Conservation (phyloP, 208 protist species). For the Kentomonas sorsogonicus region DNA sequence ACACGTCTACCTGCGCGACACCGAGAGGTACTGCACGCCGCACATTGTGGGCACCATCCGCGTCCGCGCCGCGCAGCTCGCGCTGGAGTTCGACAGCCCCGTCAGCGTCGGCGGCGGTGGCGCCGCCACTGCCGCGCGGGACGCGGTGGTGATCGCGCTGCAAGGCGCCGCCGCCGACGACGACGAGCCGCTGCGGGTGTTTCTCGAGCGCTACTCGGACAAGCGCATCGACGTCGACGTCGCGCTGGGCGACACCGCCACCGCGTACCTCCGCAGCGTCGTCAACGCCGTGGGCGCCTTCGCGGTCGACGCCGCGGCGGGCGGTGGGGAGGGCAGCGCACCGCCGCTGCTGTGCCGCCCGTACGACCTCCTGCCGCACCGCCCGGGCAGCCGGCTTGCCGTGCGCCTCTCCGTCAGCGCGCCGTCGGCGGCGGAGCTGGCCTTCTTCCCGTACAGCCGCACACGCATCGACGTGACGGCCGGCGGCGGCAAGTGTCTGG, state of each 20-base stretch:
- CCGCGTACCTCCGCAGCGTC: conserved; percentile 21
- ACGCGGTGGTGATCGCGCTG: background rate
- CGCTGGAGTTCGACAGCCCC: conserved; percentile 17
- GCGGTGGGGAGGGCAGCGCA: background rate
- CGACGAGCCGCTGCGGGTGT: conserved; percentile 15
- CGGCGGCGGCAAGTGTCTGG: too few relatives aligned
- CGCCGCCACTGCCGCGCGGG: background rate
- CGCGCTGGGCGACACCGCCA: conserved; percentile 24
- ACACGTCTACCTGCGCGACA: conserved; percentile 47
- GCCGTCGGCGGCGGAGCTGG: conserved; percentile 29
- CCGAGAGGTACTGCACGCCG: conserved; percentile 17
- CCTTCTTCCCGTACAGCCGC: conserved; percentile 40
- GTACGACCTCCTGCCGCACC: conserved; percentile 20
- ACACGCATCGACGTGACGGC: conserved; percentile 24
- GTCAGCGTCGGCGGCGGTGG: too few relatives aligned
- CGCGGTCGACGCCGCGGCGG: conserved; percentile 2
- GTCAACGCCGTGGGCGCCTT: conserved; percentile 10
- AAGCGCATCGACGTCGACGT: conserved; percentile 48
- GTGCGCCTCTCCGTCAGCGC: conserved; percentile 22
- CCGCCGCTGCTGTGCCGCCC: too few relatives aligned
- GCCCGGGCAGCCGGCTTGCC: conserved; percentile 19
- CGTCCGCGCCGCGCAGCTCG: conserved; percentile 13
- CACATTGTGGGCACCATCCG: conserved; percentile 34
- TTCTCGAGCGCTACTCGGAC: conserved; percentile 45
- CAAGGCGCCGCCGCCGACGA: conserved; percentile 3